Evolutionary conservation across 2,329 filamentous ascomycete species (phyloP).

Genomic region (Alternaria dauci): DNA sequence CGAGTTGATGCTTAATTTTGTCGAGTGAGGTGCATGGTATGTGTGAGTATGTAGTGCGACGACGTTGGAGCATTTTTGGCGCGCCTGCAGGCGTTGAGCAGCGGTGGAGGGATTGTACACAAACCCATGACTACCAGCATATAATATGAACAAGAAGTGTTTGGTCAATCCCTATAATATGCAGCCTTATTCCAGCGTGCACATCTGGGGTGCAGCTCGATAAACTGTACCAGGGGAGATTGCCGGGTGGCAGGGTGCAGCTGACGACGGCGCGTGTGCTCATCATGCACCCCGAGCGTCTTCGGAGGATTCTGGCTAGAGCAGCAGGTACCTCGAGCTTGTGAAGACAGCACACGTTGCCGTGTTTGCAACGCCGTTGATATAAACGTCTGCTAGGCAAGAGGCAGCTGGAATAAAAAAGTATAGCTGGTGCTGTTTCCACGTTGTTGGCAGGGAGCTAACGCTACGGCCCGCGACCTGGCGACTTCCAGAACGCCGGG

Average conservation of each 20-base stretch:
- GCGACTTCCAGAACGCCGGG: slow-evolving; percentile 16
- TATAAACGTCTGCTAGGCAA: neutral
- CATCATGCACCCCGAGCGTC: slow-evolving; percentile 14
- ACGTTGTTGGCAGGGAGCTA: slow-evolving; percentile 26
- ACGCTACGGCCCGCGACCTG: slow-evolving; percentile 26
- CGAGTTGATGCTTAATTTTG: slow-evolving; percentile 15
- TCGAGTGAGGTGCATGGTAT: slow-evolving; percentile 27
- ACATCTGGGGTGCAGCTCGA: slow-evolving; percentile 12
- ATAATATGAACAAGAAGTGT: slow-evolving; percentile 19
- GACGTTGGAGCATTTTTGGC: slow-evolving; percentile 13
- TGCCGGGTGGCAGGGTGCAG: slow-evolving; percentile 28
- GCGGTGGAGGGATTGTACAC: neutral
- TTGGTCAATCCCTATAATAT: neutral
- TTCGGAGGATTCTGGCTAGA: slow-evolving; percentile 2
- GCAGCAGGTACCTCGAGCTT: slow-evolving; percentile 7
- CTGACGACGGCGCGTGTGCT: slow-evolving; percentile 21
- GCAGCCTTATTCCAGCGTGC: slow-evolving; percentile 17
- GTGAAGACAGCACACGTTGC: neutral
- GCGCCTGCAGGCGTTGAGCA: neutral
- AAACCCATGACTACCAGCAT: neutral
- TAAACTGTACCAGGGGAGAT: slow-evolving; percentile 14
- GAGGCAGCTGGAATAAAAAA: neutral
- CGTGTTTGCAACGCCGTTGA: neutral
- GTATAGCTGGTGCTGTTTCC: slow-evolving; percentile 1
- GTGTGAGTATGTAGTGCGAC: slow-evolving; percentile 35